Evolutionary conservation across 805 yeast species (phyloP).

Genomic region (Diddensiella transvaalensis): DNA sequence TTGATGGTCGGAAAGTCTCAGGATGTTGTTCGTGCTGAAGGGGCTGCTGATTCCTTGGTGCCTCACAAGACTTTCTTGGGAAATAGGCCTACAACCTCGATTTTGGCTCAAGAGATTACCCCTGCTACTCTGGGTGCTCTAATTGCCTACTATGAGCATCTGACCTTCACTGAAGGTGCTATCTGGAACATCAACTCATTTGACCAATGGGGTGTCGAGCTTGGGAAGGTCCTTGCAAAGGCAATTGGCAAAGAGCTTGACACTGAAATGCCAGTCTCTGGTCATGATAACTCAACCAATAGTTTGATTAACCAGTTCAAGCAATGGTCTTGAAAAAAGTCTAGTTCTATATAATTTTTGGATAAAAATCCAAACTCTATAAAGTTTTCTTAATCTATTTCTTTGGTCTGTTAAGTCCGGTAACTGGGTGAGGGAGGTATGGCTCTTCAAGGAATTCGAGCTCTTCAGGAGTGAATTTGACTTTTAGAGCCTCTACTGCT

Average conservation of each 20-base stretch:
- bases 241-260: conserved; percentile 88
- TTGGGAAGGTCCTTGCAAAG: conserved; percentile 97
- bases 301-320: conserved; percentile 94
- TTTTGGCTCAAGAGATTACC: conserved; percentile 90
- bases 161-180: conserved; percentile 98
- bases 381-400: background rate
- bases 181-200: conserved; percentile 99
- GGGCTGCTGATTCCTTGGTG: conserved; percentile 77
- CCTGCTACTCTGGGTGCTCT: conserved; percentile 95
- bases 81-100: conserved; percentile 98
- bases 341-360: too few species aligned
- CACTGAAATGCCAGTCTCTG: conserved; percentile 47
- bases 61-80: conserved; percentile 97
- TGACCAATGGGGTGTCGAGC: conserved; percentile 99
- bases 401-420: conserved; percentile 16
- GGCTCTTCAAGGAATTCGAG: conserved; percentile 32
- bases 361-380: too few species aligned
- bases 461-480: conserved; percentile 37
- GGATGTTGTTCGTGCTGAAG: conserved; percentile 80
- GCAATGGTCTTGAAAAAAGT: conserved; percentile 52
- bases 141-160: conserved; percentile 96
- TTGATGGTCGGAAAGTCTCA: conserved; percentile 88
- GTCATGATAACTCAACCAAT: conserved; percentile 90
- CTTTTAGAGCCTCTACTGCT: conserved; percentile 38
- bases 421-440: conserved; percentile 27